Evolutionary conservation across 163 green algal species (phyloP), one percentile per base, ranked within the genome.

Genomic region (Smithsoniella earleae): DNA sequence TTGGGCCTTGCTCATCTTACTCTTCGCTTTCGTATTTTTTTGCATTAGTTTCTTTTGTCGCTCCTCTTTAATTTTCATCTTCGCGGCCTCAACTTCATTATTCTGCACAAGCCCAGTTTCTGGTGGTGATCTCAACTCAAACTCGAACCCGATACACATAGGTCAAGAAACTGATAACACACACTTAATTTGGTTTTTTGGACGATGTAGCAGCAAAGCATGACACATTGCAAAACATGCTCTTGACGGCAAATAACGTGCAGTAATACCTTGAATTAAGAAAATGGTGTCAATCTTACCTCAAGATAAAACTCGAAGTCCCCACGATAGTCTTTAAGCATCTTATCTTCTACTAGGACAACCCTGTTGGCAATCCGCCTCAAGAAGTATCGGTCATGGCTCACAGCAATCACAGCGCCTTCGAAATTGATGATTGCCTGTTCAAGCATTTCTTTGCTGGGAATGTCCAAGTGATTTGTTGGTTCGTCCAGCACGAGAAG

Each of bases 311-410:
- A 85, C 46, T 92, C 85, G 77, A 96, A 97, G 79, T 95, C 89
- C 25, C 92, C 92, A 63, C 78, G 73, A 75, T 90, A 92, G 79
- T 91, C 85, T 30, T 74, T 76, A 66, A 94, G 77, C 66, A 82
- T 77, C 65, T 77, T 54, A 27, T 78, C 33, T 46, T 89, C 82
- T 40, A 83, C 84, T 75, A 88, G 82, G 64, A 96, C 78, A 36
- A 97, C 86, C 5, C 92, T 82, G 13, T 89, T 97, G 13, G 95
- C 92, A 34, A 99, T 95, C 63, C 87, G 81, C 22, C 85, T 81
- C 46, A 99, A 74, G 79, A 99, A 98, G 86, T 97, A 98, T 34
- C 94, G 82, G 84, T 99, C 95, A 78, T 99, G 95, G 1, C 84
- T 94, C 25, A 97, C 94, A 1, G 90, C 88, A 76, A 99, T 91